Evolutionary conservation across 148 eudicot genomes (phyloP), one percentile per base, ranked within the genome.

Genomic region (Rhododendron kiyosumense): DNA sequence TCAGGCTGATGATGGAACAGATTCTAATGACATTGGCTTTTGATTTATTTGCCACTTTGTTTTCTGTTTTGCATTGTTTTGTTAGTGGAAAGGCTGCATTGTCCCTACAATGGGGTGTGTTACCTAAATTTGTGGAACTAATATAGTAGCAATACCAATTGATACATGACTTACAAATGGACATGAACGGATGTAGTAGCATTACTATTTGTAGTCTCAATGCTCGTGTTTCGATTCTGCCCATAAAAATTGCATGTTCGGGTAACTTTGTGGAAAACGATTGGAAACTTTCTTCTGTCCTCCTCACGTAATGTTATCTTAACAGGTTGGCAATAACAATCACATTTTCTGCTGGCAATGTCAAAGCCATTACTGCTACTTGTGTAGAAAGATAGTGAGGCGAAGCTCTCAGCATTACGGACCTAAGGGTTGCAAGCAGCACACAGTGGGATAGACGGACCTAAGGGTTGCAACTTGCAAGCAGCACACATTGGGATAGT

Each of bases 271-370:
- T 18, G 43, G 75, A 51, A 45, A 22, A 9, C 20, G 4, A 41
- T 22, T 18, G 48, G n/a, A 13, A 17, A 30, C 17, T 69, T 79
- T 80, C 26, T 52, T 11, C 71, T 45, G 11, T 24, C 18, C 67
- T 61, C 78, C 76, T 85, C 28, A 85, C 84, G 41, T 81, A 26
- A 14, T 75, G 20, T 8, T 87, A 22, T 86, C 32, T 85, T 71
- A 45, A 67, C 95, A 97, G 99, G 83, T 90, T 67, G 96, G 94
- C 14, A 95, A 95, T 87, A 95, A 97, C 90, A 97, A 97, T 87
- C 99, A 97, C 93, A 90, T 95, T 30, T 94, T 92, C 89, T 97
- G 99, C 88, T 97, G 99, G 99, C 89, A 95, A 57, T 97, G 98
- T 89, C 98, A 95, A 84, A 88, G 69, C 86, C 97, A 94, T 88